Evolutionary conservation across 2,329 filamentous ascomycete genomes (phyloP), one percentile per base, ranked within the genome.

Genomic region (Fusarium graminum): DNA sequence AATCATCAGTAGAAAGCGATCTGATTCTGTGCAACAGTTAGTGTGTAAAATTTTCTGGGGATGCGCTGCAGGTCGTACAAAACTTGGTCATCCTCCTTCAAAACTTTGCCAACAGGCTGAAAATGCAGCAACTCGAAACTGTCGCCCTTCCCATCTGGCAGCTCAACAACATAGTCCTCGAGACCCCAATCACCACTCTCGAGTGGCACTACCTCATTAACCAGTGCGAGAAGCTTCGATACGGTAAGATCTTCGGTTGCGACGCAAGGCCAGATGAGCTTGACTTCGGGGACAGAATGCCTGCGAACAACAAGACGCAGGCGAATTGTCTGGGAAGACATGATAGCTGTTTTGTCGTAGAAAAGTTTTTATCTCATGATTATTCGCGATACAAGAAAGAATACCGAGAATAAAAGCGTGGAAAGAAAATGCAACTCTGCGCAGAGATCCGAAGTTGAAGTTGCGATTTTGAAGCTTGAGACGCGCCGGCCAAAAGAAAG

Each of bases 111-210:
- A 7, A 97, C 85, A 19, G 86, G 83, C 75, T 92, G 90, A 72
- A 92, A 98, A 79, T 97, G 94, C 56, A 97, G 79, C 71, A 92
- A 95, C 78, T 98, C 94, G 68, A 92, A 97, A 43, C 86, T 88
- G 17, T 78, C 81, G n/a, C 84, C 85, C 36, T 80, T 78, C 28
- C 74, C 71, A 54, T 85, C 82, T 19, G 78, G 77, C 5, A 97
- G 83, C 77, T 96, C 92, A 29, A 97, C 92, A 10, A 86, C 86
- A 77, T 98, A 98, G 75, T 97, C 92, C 73, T 97, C 94, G 5
- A 97, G 80, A 0, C 92, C 93, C 92, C 93, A 97, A 60, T 93
- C 83, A 39, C 84, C 84, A 56, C 89, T 88, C 79, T 97, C 93
- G 0, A 98, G 86, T 0, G 94, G 93, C 3, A 97, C 81, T 16